Evolutionary conservation across 2,329 filamentous ascomycete species (phyloP), one percentile per base, ranked within the genome.

Genomic region (Fusarium neocosmosporiellum): DNA sequence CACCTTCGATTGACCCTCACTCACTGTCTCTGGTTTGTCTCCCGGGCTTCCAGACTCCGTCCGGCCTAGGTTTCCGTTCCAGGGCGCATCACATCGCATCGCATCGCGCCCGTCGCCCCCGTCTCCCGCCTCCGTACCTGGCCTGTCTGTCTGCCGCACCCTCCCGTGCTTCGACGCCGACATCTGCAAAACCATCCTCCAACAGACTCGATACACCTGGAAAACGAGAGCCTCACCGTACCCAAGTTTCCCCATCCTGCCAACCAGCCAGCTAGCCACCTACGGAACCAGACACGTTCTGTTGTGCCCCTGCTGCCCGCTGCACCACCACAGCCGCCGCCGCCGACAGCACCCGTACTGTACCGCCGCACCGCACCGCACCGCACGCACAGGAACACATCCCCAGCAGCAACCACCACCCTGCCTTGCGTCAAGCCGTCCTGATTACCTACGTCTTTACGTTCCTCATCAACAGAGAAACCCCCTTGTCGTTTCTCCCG

Each of bases 301-400:
- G 64, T 74, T 31, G 66, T 70, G 67, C 65, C 67, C 63, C 72
- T 75, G 70, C 67, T 73, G 64, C 65, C 66, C 65, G 66, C 74
- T 76, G 72, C 74, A 76, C 69, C 70, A 75, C 72, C 71, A 69
- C 69, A 66, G 61, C 65, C 65, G 69, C 71, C 71, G 61, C 66
- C 71, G 65, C 66, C 72, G 67, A 66, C 65, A 75, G 72, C 59
- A 75, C 73, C 71, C 69, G 66, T 50, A 74, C 71, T 55, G 54
- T 55, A 73, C 59, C 64, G 66, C 66, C 24, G 29, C 50, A 54
- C 71, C 58, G 54, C 50, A 54, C 71, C 58, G 54, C 58, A 74
- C 59, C 67, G 64, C 64, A 65, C 72, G 69, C 65, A 68, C 65
- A 74, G 67, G 71, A 75, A 74, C 74, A 67, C 63, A 67, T 70